Percentiles rank a stretch among this genome's conserved stretches.
phyloP scores from a whole-genome alignment of 2,329 filamentous ascomycete species.

The Mycogone perniciosa region DNA sequence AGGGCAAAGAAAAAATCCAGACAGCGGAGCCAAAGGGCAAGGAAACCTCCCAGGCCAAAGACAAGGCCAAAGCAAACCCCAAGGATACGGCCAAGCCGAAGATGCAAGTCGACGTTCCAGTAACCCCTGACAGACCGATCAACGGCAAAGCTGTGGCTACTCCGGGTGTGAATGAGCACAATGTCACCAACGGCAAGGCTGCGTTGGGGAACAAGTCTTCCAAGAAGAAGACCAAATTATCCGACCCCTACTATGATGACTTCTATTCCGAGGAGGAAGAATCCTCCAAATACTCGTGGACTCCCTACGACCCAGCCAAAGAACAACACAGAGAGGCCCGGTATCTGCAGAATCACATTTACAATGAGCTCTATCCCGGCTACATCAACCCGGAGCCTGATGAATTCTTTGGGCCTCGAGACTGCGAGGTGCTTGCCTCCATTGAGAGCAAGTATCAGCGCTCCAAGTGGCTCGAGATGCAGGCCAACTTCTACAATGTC shows the following conservation, averaged over 20 bases:
- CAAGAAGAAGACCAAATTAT: slow-evolving; percentile 1
- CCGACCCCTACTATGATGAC: slow-evolving; percentile 3
- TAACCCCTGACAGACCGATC: no score
- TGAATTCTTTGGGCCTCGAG: slow-evolving; percentile 22
- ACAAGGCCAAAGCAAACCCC: no score
- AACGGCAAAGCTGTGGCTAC: no score
- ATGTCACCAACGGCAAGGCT: slow-evolving; percentile 16
- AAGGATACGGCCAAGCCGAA: no score
- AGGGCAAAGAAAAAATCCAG: background rate
- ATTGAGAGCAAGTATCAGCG: slow-evolving; percentile 28
- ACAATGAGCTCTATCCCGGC: slow-evolving; percentile 25
- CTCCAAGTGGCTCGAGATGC: slow-evolving; percentile 36
- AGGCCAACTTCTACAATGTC: slow-evolving; percentile 38
- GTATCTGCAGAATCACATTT: slow-evolving; percentile 28
- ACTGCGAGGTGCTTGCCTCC: slow-evolving; percentile 31
- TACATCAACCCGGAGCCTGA: slow-evolving; percentile 18
- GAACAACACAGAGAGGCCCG: slow-evolving; percentile 21
- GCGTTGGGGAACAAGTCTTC: slow-evolving; percentile 18
- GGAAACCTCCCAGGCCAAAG: no score
- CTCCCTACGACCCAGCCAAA: slow-evolving; percentile 5
- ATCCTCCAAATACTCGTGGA: slow-evolving; percentile 20
- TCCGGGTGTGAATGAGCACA: slow-evolving; percentile 14
- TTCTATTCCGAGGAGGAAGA: slow-evolving; percentile 23
- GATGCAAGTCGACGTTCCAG: no score
- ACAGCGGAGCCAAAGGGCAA: no score